These are phyloP conservation scores for Beauveria sp. DNA, from an alignment of 2,329 filamentous ascomycete genomes.

Conservation along the genomic window DNA sequence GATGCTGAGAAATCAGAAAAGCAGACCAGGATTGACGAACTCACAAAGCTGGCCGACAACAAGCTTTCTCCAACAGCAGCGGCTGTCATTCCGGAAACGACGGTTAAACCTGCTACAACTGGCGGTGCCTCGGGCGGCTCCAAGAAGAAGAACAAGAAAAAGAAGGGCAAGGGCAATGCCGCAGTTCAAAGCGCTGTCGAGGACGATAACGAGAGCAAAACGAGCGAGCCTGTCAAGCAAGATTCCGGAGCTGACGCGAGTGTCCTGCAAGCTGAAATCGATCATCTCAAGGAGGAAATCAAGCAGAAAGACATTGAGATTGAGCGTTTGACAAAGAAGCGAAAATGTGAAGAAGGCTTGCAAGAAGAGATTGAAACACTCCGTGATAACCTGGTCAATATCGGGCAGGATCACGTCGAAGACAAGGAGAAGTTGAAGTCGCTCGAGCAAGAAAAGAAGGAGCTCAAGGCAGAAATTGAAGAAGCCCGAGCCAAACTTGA, in stretches of 20 bases:
- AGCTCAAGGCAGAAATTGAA: slow-evolving; percentile 53
- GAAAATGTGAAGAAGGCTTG: slow-evolving; percentile 70
- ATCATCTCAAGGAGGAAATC: slow-evolving; percentile 44
- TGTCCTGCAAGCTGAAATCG: slow-evolving; percentile 41
- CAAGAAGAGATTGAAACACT: slow-evolving; percentile 81
- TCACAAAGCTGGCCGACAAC: slow-evolving; percentile 36
- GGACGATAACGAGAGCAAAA: slow-evolving; percentile 28
- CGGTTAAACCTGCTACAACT: slow-evolving; percentile 13
- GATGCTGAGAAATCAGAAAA: slow-evolving; percentile 26
- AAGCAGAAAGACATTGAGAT: slow-evolving; percentile 66
- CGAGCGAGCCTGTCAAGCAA: slow-evolving; percentile 30
- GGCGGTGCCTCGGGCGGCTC: slow-evolving; percentile 18
- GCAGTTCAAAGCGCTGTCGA: slow-evolving; percentile 16
- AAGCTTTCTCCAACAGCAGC: slow-evolving; percentile 18
- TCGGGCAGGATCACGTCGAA: slow-evolving; percentile 78
- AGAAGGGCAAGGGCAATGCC: slow-evolving; percentile 67
- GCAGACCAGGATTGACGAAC: slow-evolving; percentile 28
- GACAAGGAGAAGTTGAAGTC: slow-evolving; percentile 70
- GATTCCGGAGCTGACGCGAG: slow-evolving; percentile 26
- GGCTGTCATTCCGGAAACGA: slow-evolving; percentile 12
- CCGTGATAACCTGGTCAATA: slow-evolving; percentile 67
- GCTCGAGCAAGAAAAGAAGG: slow-evolving; percentile 60
- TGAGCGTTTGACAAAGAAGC: slow-evolving; percentile 58
- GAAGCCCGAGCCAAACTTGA: slow-evolving; percentile 65
- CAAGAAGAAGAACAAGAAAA: slow-evolving; percentile 68